Percentiles rank a stretch among this genome's conserved stretches.
Evolutionary conservation across 176 grass and related monocot genomes (phyloP).

Genomic region (Ampelocalamus luodianensis): DNA sequence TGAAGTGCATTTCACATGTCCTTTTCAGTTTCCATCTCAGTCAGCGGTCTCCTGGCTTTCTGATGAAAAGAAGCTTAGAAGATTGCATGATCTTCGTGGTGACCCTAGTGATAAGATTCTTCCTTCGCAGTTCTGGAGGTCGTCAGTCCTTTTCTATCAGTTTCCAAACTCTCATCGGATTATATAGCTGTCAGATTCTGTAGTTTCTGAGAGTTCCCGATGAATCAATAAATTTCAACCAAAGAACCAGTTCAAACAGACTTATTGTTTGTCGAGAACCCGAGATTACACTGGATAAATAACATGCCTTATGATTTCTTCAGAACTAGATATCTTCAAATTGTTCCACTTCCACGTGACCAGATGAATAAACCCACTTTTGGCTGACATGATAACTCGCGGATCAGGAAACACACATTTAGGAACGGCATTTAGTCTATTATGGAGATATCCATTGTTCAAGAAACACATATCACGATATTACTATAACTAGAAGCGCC

Average conservation of each 20-base stretch:
- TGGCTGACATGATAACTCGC: background rate
- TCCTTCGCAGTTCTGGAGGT: background rate
- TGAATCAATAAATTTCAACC: background rate
- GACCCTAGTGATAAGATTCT: background rate
- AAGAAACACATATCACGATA: too few species aligned
- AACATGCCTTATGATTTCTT: background rate
- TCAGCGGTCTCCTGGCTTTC: background rate
- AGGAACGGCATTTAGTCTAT: too few species aligned
- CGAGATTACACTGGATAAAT: too few species aligned
- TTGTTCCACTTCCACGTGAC: background rate
- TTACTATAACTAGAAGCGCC: too few species aligned
- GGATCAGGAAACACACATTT: background rate
- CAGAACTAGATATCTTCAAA: background rate
- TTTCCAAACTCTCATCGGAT: too few species aligned
- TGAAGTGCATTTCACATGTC: background rate
- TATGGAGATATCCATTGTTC: too few species aligned
- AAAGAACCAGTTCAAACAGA: background rate
- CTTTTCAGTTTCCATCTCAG: background rate
- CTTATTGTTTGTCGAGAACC: too few species aligned
- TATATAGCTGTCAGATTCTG: background rate
- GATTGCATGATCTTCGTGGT: background rate
- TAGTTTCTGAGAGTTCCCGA: background rate
- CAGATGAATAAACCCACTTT: background rate
- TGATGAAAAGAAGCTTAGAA: too few species aligned
- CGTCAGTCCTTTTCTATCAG: too few species aligned